Percentiles rank a stretch among this genome's conserved stretches.
These are phyloP conservation scores for Torrubiellomyces zombiae DNA, from an alignment of 2,329 filamentous ascomycete species.

Conservation along the genomic window DNA sequence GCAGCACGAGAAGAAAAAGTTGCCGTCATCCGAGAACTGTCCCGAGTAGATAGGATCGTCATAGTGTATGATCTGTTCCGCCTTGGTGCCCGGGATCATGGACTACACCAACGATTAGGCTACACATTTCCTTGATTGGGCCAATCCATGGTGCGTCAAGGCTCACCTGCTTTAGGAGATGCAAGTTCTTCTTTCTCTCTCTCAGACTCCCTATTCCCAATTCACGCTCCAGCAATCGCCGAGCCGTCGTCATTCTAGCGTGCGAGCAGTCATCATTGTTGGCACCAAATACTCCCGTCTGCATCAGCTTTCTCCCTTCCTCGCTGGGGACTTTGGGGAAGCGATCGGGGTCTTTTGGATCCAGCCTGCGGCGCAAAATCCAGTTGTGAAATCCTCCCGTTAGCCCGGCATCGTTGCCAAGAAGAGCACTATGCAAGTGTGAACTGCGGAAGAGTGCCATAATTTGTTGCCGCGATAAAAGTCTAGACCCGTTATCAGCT, in stretches of 20 bases:
- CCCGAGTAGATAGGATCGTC: conserved; percentile 80
- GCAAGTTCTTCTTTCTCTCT: conserved; percentile 42
- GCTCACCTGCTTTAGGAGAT: conserved; percentile 50
- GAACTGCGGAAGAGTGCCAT: conserved; percentile 22
- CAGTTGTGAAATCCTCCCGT: conserved; percentile 19
- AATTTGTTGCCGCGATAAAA: conserved; percentile 20
- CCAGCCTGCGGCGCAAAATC: conserved; percentile 25
- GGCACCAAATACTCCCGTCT: conserved; percentile 61
- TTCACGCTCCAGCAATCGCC: conserved; percentile 65
- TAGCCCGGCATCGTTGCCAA: conserved; percentile 21
- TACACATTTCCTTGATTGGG: not conserved
- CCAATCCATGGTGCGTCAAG: not conserved
- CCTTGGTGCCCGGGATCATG: conserved; percentile 59
- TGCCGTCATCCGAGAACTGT: conserved; percentile 91
- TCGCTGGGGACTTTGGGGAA: conserved; percentile 79
- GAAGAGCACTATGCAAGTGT: conserved; percentile 19
- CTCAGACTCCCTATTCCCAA: conserved; percentile 50
- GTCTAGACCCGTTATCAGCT: conserved; percentile 11
- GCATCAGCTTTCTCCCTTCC: conserved; percentile 62
- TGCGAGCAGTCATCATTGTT: conserved; percentile 39
- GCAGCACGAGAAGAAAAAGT: conserved; percentile 87
- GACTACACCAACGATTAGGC: conserved; percentile 24
- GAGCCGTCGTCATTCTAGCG: conserved; percentile 43
- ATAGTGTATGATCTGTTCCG: conserved; percentile 81
- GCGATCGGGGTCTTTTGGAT: conserved; percentile 32